Evolutionary conservation across 2,329 filamentous ascomycete species (phyloP).

Genomic region (Aspergillus tanneri): DNA sequence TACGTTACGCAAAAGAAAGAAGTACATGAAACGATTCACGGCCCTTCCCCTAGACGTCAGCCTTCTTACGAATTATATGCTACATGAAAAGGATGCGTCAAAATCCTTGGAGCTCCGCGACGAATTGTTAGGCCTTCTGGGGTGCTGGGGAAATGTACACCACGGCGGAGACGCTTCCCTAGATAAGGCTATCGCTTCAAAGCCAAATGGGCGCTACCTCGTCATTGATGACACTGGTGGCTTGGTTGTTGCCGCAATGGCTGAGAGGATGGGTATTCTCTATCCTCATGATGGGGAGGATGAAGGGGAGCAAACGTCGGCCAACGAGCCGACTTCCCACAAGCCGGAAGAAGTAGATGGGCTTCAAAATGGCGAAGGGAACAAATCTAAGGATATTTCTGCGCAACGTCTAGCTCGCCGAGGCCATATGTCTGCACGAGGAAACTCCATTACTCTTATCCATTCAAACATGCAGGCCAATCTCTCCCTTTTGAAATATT

Average conservation of each 20-base stretch:
- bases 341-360: constrained; percentile 13
- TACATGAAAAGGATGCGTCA: constrained; percentile 74
- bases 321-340: constrained; percentile 3
- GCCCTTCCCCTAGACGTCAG: constrained; percentile 79
- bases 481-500: constrained; percentile 82
- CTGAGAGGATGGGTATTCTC: constrained; percentile 83
- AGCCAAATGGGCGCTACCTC: constrained; percentile 66
- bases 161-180: constrained; percentile 53
- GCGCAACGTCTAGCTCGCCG: constrained; percentile 17
- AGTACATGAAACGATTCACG: constrained; percentile 86
- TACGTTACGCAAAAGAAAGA: constrained; percentile 87
- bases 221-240: constrained; percentile 86
- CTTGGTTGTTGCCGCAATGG: constrained; percentile 75
- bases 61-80: constrained; percentile 70
- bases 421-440: constrained; percentile 45
- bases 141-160: constrained; percentile 88
- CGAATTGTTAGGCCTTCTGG: constrained; percentile 76
- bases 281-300: constrained; percentile 47
- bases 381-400: not conserved
- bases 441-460: constrained; percentile 60
- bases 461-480: constrained; percentile 76
- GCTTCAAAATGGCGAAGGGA: constrained; percentile 10
- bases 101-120: constrained; percentile 84
- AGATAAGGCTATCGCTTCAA: constrained; percentile 24
- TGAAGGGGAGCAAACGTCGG: constrained; percentile 20